Percentiles rank a stretch among this genome's conserved stretches.
phyloP scores from a whole-genome alignment of 805 yeast species.

The Candida railenensis region DNA sequence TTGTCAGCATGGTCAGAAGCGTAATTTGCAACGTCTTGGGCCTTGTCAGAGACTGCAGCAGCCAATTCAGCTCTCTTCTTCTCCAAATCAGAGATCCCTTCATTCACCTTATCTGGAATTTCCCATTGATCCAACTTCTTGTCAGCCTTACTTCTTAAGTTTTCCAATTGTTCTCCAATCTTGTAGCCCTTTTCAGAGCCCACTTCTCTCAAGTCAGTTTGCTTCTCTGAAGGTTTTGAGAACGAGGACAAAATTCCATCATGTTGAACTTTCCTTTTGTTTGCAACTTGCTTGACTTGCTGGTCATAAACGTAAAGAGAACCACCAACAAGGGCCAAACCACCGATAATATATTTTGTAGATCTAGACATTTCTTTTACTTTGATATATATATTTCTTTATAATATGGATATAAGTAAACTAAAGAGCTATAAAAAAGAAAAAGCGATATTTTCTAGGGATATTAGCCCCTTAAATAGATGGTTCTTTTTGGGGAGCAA shows the following conservation, averaged over 20 bases:
- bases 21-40: background rate
- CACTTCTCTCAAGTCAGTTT: constrained; percentile 1
- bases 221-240: background rate
- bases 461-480: constrained; percentile 1
- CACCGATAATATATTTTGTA: constrained; percentile 5
- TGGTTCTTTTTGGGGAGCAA: background rate
- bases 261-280: constrained; percentile 3
- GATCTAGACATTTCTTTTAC: constrained; percentile 4
- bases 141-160: constrained; percentile 2
- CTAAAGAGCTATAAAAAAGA: background rate
- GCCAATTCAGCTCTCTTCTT: constrained; percentile 3
- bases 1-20: constrained; percentile 5
- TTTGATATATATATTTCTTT: background rate
- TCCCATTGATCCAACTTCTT: constrained; percentile 2
- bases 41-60: constrained; percentile 1
- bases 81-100: background rate
- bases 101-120: constrained; percentile 3
- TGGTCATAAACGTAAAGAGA: constrained; percentile 7
- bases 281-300: constrained; percentile 4
- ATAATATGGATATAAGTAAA: background rate
- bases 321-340: constrained; percentile 5
- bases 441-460: background rate
- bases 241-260: constrained; percentile 3
- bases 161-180: constrained; percentile 1
- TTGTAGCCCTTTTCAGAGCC: constrained; percentile 3